Base-by-base conservation (phyloP, 2,329 filamentous ascomycete genomes). In the Sarocladium strictum region DNA sequence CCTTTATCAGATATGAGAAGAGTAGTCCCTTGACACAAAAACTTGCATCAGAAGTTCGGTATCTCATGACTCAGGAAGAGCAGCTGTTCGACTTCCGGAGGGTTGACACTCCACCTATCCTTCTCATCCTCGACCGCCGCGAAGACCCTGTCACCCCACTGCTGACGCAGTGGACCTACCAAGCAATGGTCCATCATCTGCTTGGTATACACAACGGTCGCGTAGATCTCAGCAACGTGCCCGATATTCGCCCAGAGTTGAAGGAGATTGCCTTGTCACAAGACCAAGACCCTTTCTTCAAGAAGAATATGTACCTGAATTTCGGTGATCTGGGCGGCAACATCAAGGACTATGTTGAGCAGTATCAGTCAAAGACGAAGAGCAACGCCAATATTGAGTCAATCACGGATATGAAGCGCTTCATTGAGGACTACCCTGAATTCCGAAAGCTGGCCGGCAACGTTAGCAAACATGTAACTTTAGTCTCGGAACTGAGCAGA, bases 121-220 rank as follows among this genome's bases (percentile, higher is more conserved):
- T 99, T 14, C 78, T 99, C 32, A 83, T 99, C 54, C 73, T 99
- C 27, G 94, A 99, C 70, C 84, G 94, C 40, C 83, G 94, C 68
- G 92, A 97, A 66, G 94, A 99, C 64, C 93, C 94, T 0, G 88
- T 97, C 52, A 99, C 94, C 3, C 94, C 94, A 0, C 75, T 99
- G 11, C 79, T 99, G 50, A 96, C 91, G 2, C 94, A 99, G 68
- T 99, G 94, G 94, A 99, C 94, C 24, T 99, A 99, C 65, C 94
- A 99, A 72, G 94, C 94, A n/a, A 99, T 99, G 92, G 94, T 99
- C 1, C 94, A 99, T 67, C 94, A 99, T 65, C 75, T 97, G 2
- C 77, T 99, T 12, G 94, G 94, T 4, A 96, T 99, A 60, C 83
- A 89, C 56, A 97, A 97, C 67, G 94, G 94, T n/a, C 83, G 93